Base-by-base conservation (phyloP, 768 basidiomycete genomes). In the Lentinula sp. region DNA sequence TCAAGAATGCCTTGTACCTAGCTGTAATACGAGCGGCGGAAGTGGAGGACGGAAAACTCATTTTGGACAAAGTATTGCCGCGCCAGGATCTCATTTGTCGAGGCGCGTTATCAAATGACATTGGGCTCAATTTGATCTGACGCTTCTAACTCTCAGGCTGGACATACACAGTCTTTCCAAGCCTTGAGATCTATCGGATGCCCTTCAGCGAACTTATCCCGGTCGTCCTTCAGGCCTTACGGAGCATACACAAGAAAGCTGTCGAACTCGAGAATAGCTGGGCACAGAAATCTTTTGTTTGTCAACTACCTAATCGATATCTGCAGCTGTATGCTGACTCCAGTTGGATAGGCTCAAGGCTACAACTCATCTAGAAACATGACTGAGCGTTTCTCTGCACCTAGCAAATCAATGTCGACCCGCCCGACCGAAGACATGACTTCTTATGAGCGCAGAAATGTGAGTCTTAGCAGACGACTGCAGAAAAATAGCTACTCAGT, bases 111-210 rank as follows among this genome's bases (percentile, higher is more conserved):
- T 11, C 28, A n/a, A 10, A 21, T 50, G 16, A 28, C 28, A 11
- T 28, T n/a, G 3, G 18, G 21, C 5, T 50, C 21, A 23, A 3
- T 18, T n/a, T 39, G 13, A 6, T 43, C 55, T 31, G 11, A 57
- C 15, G 15, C 21, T 50, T 48, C 23, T 34, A 4, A 5, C 16
- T 37, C 37, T 39, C 39, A 60, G 59, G 59, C 11, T 60, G 59
- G 59, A 60, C 50, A 28, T 60, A 60, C 18, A n/a, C 39, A 10
- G 31, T 60, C 31, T 60, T 35, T 52, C 59, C 59, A n/a, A 37
- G 5, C 16, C 39, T 60, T 7, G 59, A 60, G 6, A 21, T 60
- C 15, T 60, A 60, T 49, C 59, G 48, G 16, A 37, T 60, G 40
- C 50, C 59, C 5, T 52, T 51, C 21, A 31, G 49, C 15, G 49